Evolutionary conservation across 1,284 basidiomycete species (phyloP).

Genomic region (Boletus smithii): DNA sequence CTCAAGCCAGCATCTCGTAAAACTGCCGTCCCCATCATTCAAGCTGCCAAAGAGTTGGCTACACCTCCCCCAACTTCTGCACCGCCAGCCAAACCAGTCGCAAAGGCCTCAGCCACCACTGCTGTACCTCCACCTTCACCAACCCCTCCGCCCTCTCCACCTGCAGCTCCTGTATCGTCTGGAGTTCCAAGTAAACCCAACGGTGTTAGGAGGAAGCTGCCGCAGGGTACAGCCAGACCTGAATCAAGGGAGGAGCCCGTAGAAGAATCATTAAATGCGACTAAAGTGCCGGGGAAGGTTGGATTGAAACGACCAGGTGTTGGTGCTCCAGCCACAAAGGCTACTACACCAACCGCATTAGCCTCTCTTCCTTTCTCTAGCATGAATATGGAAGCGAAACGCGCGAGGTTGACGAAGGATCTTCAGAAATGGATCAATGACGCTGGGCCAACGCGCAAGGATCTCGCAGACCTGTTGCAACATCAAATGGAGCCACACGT

Average conservation of each 20-base stretch:
- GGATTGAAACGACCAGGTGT: conserved; percentile 52
- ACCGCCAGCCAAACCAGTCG: conserved; percentile 27
- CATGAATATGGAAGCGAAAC: conserved; percentile 73
- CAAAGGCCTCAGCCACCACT: conserved; percentile 14
- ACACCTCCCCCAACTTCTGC: conserved; percentile 28
- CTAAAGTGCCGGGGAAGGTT: conserved; percentile 43
- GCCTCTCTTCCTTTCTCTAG: conserved; percentile 59
- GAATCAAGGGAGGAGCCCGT: conserved; percentile 60
- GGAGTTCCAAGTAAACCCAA: conserved; percentile 47
- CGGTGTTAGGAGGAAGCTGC: conserved; percentile 69
- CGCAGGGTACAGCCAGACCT: conserved; percentile 57
- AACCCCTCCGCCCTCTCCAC: conserved; percentile 36
- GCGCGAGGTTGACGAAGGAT: conserved; percentile 75
- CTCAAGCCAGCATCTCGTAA: conserved; percentile 91
- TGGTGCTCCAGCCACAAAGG: conserved; percentile 33
- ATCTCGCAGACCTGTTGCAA: conserved; percentile 84
- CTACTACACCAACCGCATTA: conserved; percentile 31
- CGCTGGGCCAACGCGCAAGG: conserved; percentile 76
- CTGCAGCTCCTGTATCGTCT: conserved; percentile 29
- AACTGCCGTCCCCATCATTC: conserved; percentile 85
- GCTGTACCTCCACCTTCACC: conserved; percentile 21
- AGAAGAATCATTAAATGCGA: conserved; percentile 42
- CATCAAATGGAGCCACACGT: conserved; percentile 88
- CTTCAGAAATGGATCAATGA: conserved; percentile 81
- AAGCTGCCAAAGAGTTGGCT: conserved; percentile 58